Base-by-base conservation (phyloP, 129 eudicot genomes). In the Saposhnikovia divaricata region DNA sequence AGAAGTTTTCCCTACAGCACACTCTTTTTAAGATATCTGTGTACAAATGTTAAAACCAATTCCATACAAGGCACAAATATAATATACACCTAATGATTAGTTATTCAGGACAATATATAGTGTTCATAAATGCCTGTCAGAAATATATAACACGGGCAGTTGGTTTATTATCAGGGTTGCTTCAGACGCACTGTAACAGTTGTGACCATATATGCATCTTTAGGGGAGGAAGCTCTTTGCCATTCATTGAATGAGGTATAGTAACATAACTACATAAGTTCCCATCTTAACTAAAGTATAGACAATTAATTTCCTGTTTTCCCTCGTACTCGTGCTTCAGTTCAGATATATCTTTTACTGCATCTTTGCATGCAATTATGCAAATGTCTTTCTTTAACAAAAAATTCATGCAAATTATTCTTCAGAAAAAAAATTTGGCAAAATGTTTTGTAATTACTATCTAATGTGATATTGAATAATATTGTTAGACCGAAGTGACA, bases 131-230 rank as follows among this genome's bases (percentile, higher is more conserved):
- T 78, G 57, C 71, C 71, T 77, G 71, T 14, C 40, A 31, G 21
- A 73, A 43, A 66, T 80, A 70, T 21, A 55, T 75, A 70, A 68
- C 28, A 79, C 48, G 38, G 77, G 45, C n/a, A 47, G 59, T 66
- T 27, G 21, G 45, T 81, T 38, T 70, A 82, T 55, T 18, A 80
- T 81, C 89, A 95, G 98, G 97, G 88, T 86, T 95, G 98, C 87
- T 95, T 95, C 87, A 90, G 98, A 82, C 86, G 88, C 80, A 95
- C 89, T 88, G 87, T 89, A 13, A 14, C 19, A 66, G 72, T 66
- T 66, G 98, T 92, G 82, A 95, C 98, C 79, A 90, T 95, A 76
- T 95, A 95, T 87, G 93, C 98, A 80, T 95, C 97, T 72, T 82
- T 95, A 83, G 97, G 98, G 28, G 97, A 95, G 86, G 96, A 95